A percentile compares a stretch with the other conserved stretches of the same genome.
Conservation (phyloP, 2,329 filamentous ascomycete genomes). For the Trichocomaceae sp. region DNA sequence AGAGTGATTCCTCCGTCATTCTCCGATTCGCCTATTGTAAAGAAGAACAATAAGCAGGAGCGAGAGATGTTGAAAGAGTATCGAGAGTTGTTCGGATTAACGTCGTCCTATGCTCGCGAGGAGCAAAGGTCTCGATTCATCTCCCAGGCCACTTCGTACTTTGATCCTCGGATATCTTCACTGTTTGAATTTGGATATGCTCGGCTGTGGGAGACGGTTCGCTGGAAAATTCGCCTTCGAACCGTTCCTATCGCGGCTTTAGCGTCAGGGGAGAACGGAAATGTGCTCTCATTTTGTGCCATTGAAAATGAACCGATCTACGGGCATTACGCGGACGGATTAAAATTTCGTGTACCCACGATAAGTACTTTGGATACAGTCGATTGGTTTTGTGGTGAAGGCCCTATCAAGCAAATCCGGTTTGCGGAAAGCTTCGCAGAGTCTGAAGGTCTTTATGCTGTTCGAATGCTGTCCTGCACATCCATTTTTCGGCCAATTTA, state of each 20-base stretch:
- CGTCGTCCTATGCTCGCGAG: constrained; percentile 24
- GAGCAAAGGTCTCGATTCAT: constrained; percentile 30
- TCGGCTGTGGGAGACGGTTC: constrained; percentile 28
- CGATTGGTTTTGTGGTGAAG: constrained; percentile 22
- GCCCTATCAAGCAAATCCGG: constrained; percentile 49
- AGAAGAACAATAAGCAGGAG: constrained; percentile 5
- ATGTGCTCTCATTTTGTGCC: constrained; percentile 41
- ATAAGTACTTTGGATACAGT: constrained; percentile 24
- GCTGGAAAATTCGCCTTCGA: constrained; percentile 16
- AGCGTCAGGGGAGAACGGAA: constrained; percentile 41
- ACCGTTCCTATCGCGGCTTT: constrained; percentile 32
- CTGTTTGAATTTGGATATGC: constrained; percentile 48
- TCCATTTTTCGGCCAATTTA: constrained; percentile 43
- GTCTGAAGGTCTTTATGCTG: constrained; percentile 35
- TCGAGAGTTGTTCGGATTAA: constrained; percentile 30
- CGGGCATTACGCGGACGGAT: constrained; percentile 28
- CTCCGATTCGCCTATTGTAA: neutral
- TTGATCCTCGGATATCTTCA: constrained; percentile 31
- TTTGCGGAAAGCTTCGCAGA: constrained; percentile 41
- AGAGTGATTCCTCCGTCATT: constrained; percentile 21
- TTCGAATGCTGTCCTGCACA: constrained; percentile 42
- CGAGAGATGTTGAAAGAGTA: constrained; percentile 23
- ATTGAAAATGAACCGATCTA: constrained; percentile 25
- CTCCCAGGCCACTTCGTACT: constrained; percentile 22
- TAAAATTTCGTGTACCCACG: constrained; percentile 38